Percentiles rank a stretch among this genome's conserved stretches.
Evolutionary conservation across 1,284 basidiomycete species (phyloP).

Genomic region (Phylloporus sp.): DNA sequence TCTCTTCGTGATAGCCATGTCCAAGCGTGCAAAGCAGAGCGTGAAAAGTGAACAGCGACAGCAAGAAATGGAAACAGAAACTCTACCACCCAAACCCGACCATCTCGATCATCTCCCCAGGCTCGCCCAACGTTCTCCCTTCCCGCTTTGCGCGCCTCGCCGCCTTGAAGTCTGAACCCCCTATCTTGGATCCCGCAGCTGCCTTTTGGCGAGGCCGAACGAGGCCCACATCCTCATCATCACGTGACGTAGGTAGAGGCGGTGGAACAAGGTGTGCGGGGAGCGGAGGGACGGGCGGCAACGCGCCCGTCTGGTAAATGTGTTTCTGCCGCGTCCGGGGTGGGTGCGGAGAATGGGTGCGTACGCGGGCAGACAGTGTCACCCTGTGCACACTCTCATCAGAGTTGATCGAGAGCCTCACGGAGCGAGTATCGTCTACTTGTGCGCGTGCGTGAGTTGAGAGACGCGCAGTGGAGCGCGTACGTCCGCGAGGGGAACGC

Average conservation of each 20-base stretch:
- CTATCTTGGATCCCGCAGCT: constrained; percentile 30
- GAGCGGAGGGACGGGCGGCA: constrained; percentile 30
- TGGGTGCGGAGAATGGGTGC: constrained; percentile 19
- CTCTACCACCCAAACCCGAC: constrained; percentile 28
- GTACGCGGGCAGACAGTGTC: constrained; percentile 21
- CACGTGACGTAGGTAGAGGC: not conserved
- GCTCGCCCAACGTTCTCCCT: constrained; percentile 17
- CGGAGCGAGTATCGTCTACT: constrained; percentile 27
- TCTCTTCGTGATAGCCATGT: not conserved
- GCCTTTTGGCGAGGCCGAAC: constrained; percentile 27
- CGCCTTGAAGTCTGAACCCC: constrained; percentile 36
- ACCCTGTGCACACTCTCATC: constrained; percentile 34
- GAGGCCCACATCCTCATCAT: constrained; percentile 22
- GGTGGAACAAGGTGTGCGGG: constrained; percentile 12
- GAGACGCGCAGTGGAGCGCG: constrained; percentile 8
- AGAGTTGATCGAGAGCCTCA: constrained; percentile 34
- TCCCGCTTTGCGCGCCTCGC: constrained; percentile 33
- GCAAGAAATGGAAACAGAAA: not conserved
- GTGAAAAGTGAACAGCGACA: not conserved
- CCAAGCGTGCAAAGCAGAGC: not conserved
- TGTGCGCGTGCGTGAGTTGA: not conserved
- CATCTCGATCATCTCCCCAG: constrained; percentile 34
- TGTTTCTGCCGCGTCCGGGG: constrained; percentile 15
- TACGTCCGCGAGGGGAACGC: constrained; percentile 1
- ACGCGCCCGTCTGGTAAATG: constrained; percentile 20